Base-by-base conservation (phyloP, 192 early-diverging fungal species). In the Mortierella antarctica region DNA sequence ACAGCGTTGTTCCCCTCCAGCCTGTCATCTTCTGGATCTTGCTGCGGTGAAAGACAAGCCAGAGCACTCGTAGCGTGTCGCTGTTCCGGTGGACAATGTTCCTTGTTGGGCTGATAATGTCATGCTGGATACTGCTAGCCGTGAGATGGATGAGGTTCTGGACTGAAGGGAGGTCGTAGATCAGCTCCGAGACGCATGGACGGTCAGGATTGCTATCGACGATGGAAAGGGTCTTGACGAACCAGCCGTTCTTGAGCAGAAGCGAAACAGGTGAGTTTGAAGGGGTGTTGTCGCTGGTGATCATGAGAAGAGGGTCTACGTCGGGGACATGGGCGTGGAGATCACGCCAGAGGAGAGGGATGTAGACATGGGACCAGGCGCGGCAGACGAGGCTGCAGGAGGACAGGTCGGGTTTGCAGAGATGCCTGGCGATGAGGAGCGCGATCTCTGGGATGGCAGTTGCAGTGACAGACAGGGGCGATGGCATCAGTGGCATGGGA, bases 371-470 rank as follows among this genome's bases (percentile, higher is more conserved):
- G 13, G 10, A 57, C 74, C 74, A 78, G 4, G 57, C 20, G 6
- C 17, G 54, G 40, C 61, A 70, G 67, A 78, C 74, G 17, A 61
- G 50, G 18, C 54, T 20, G 49, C 67, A 70, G 21, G 56, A 15
- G 56, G 62, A 39, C 4, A 70, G 2, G 6, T 78, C 74, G 7
- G 10, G 48, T 18, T 78, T 78, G 56, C 17, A 20, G 50, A 78
- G 68, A 18, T 70, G 7, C 23, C 1, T 8, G 2, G 62, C 57
- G n/a, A 78, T 60, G 3, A 70, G 31, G 17, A 57, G 17, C 4
- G 42, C 49, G n/a, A 78, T 60, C 62, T 78, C 74, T 21, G 74
- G 74, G 45, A 76, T 56, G 5, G 2, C 7, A n/a, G 52, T 56
- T 6, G 20, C 53, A 11, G 59, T 39, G 13, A 62, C 13, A 4